phyloP scores from a whole-genome alignment of 352 stramenopile genomes.

The Aphanomyces stellatus region DNA sequence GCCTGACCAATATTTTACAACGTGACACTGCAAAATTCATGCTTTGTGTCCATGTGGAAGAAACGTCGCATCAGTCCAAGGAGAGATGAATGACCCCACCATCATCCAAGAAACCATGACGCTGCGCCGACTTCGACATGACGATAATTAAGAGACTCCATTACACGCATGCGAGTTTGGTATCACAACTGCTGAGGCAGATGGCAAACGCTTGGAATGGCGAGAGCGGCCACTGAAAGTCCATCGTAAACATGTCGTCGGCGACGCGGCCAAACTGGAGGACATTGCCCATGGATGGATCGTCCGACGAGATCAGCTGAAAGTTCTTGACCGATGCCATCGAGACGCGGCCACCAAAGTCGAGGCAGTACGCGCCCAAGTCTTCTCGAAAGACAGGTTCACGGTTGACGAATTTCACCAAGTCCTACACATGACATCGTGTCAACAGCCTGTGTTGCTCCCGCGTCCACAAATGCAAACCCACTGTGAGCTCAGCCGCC shows the following conservation, averaged over 20 bases:
- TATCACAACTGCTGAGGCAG: constrained; percentile 83
- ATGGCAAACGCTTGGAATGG: constrained; percentile 85
- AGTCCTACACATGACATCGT: constrained; percentile 39
- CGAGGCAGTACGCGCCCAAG: constrained; percentile 75
- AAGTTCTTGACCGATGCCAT: constrained; percentile 87
- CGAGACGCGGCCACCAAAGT: constrained; percentile 78
- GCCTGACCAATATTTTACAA: no score
- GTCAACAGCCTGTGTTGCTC: neutral
- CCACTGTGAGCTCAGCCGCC: constrained; percentile 34
- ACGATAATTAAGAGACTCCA: neutral
- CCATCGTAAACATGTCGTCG: constrained; percentile 87
- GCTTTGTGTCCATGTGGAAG: no score
- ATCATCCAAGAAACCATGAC: no score
- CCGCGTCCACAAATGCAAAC: neutral
- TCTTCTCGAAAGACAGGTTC: constrained; percentile 81
- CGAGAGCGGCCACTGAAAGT: constrained; percentile 84
- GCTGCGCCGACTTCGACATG: no score
- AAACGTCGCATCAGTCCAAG: neutral
- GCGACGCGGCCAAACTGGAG: constrained; percentile 84
- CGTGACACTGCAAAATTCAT: no score
- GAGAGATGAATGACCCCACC: neutral
- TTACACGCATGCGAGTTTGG: constrained; percentile 83
- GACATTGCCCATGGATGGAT: constrained; percentile 79
- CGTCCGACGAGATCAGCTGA: constrained; percentile 76
- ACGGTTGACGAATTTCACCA: constrained; percentile 84